Conservation (phyloP, 305 asterid genomes). For the Euphrasia arctica region DNA sequence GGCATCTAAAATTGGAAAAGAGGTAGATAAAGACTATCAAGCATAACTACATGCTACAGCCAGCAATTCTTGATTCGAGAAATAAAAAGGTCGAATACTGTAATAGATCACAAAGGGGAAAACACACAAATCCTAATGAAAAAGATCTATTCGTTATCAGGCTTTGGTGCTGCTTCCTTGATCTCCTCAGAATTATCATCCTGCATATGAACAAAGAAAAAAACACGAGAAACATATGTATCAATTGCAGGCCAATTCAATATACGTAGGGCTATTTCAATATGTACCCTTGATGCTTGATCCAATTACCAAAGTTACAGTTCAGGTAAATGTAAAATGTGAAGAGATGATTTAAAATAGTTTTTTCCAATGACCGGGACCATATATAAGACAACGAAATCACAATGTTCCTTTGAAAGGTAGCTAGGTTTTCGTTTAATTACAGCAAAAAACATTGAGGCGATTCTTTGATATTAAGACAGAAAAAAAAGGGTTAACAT, state of each 20-base stretch:
- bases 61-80: slow-evolving; percentile 34
- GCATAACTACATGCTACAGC: slow-evolving; percentile 34
- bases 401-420: too few relatives aligned
- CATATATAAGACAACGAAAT: too few relatives aligned
- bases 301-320: too few relatives aligned
- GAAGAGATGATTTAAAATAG: too few relatives aligned
- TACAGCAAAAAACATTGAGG: too few relatives aligned
- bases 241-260: not conserved
- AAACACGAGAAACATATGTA: slow-evolving; percentile 10
- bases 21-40: slow-evolving; percentile 27
- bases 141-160: slow-evolving; percentile 37
- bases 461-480: not conserved
- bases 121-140: slow-evolving; percentile 29
- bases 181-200: slow-evolving; percentile 51
- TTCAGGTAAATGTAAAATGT: too few relatives aligned
- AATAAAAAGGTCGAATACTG: slow-evolving; percentile 18
- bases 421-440: too few relatives aligned
- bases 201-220: slow-evolving; percentile 25
- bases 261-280: too few relatives aligned
- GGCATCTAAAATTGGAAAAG: slow-evolving; percentile 31
- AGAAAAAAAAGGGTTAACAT: not conserved
- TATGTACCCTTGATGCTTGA: too few relatives aligned
- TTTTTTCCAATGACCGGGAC: too few relatives aligned
- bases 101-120: slow-evolving; percentile 9
- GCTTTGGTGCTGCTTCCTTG: slow-evolving; percentile 53